Base-by-base conservation (phyloP, 352 stramenopile species). In the Globisporangium rhizosaccharum region DNA sequence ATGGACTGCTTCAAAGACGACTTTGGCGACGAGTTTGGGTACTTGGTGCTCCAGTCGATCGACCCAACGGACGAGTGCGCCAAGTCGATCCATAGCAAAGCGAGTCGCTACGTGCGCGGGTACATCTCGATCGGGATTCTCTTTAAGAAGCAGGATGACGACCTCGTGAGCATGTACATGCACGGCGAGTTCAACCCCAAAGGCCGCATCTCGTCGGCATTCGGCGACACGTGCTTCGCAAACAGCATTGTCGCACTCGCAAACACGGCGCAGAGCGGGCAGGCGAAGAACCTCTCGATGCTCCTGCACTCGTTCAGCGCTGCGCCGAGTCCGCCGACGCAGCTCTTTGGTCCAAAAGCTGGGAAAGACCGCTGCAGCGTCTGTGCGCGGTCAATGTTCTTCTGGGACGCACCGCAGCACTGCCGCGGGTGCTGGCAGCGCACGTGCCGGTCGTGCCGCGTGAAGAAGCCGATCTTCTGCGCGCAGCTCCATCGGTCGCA, bases 381-480 rank as follows among this genome's bases (percentile, higher is more conserved):
- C 0, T 92, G 82, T 18, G 74, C 74, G 33, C 64, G 70, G 14
- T 54, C 62, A 12, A 68, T 88, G 51, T 89, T 82, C 62, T 80
- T 92, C 57, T 92, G 82, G 82, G 70, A 85, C 50, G 57, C 65
- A 0, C 76, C 78, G 15, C 72, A 74, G 28, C 76, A 68, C 46
- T 92, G 82, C 47, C 69, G 82, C 1, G 73, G 74, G 51, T 92
- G 82, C 71, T 89, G 76, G 76, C 75, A 75, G 42, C 72, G 76
- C 14, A 85, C 73, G 18, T 92, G 82, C 53, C 72, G 82, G 23
- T 71, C 67, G 0, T 92, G 82, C 63, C 76, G 76, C 44, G 76
- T 89, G 25, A 84, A 68, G 15, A 79, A 84, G 53, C 82, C 82
- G 0, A 89, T 92, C 55, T 92, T 89, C 62, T 92, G 82, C 42